A percentile compares a stretch with the other conserved stretches of the same genome.
These are phyloP conservation scores for Oenanthe javanica DNA, from an alignment of 140 eudicot species.

Conservation along the genomic window DNA sequence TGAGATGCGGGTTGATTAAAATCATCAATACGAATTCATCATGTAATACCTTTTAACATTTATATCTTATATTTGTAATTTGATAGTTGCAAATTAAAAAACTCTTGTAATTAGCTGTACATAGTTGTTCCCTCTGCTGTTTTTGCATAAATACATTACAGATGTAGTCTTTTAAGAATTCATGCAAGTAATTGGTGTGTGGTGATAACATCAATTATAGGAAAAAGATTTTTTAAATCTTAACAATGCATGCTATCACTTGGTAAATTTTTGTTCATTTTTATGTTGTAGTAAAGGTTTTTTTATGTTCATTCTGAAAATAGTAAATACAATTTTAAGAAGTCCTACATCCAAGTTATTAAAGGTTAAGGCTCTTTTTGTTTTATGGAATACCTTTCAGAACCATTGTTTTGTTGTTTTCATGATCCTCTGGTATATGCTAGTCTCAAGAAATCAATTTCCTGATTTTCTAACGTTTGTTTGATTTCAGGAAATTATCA, in stretches of 20 bases:
- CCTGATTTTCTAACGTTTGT: no score
- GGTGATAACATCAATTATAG: background rate
- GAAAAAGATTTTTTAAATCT: background rate
- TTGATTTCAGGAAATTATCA: no score
- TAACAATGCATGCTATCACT: background rate
- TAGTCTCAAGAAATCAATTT: no score
- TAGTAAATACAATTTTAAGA: background rate
- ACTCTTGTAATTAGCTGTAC: background rate
- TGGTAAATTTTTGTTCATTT: no score
- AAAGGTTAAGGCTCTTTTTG: background rate
- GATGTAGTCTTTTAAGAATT: background rate
- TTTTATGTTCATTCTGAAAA: background rate
- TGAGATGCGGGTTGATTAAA: background rate
- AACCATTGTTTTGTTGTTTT: conserved; percentile 5
- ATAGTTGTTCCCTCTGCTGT: background rate
- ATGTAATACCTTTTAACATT: background rate
- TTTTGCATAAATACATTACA: background rate
- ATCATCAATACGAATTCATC: background rate
- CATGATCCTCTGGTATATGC: conserved; percentile 2
- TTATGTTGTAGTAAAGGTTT: background rate
- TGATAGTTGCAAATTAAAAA: background rate
- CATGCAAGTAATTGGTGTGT: background rate
- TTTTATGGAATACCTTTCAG: no score
- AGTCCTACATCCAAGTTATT: background rate
- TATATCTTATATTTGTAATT: background rate